phyloP scores from a whole-genome alignment of 2,329 filamentous ascomycete species.

The Drechslera avenae region DNA sequence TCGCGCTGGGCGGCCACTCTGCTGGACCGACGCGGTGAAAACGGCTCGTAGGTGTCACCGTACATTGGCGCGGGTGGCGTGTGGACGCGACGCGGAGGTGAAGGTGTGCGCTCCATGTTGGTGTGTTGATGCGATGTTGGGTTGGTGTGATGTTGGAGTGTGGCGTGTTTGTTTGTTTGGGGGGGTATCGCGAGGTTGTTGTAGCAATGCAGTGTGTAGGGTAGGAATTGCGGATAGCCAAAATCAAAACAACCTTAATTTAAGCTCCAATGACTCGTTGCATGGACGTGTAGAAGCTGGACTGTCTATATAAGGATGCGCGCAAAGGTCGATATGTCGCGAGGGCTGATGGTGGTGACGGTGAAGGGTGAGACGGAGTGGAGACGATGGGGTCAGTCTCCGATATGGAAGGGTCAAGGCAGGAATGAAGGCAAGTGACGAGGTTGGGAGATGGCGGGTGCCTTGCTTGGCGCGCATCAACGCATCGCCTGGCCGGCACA shows the following conservation, averaged over 20 bases:
- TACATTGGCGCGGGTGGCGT: constrained; percentile 72
- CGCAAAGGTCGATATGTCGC: constrained; percentile 6
- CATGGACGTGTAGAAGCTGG: constrained; percentile 6
- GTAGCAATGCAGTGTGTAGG: constrained; percentile 18
- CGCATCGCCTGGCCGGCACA: neutral
- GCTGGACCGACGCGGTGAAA: constrained; percentile 68
- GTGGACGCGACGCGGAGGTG: constrained; percentile 62
- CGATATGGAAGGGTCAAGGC: constrained; percentile 21
- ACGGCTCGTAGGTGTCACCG: constrained; percentile 75
- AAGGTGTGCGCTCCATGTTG: constrained; percentile 61
- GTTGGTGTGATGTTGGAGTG: too few relatives aligned
- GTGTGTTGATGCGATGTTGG: neutral
- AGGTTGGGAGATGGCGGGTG: constrained; percentile 36
- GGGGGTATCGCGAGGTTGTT: constrained; percentile 19
- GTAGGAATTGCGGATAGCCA: constrained; percentile 18
- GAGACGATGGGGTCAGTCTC: constrained; percentile 22
- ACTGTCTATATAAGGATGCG: constrained; percentile 13
- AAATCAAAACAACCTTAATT: constrained; percentile 34
- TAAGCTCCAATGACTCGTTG: constrained; percentile 17
- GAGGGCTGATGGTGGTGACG: constrained; percentile 21
- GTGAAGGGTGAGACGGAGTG: constrained; percentile 19
- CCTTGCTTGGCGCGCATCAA: constrained; percentile 11
- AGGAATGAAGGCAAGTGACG: constrained; percentile 18
- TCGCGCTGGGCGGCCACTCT: constrained; percentile 64
- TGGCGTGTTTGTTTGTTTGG: constrained; percentile 1